Conservation (phyloP, 257 asterid genomes). For the Solanum pinnatisectum region DNA sequence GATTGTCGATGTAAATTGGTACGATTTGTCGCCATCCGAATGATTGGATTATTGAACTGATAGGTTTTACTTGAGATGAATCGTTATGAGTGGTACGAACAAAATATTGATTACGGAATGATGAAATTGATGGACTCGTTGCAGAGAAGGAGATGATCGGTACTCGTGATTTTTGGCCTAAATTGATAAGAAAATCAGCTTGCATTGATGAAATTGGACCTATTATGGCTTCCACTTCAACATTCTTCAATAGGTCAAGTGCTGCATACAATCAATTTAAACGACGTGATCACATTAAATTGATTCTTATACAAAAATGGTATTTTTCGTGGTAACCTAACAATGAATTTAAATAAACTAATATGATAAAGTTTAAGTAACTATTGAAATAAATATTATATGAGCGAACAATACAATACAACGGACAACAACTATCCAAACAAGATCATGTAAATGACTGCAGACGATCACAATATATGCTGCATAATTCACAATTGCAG, state of each 20-base stretch:
- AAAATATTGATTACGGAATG: conserved; percentile 29
- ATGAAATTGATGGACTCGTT: conserved; percentile 39
- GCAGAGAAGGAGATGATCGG: conserved; percentile 55
- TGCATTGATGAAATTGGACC: conserved; percentile 48
- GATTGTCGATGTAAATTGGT: conserved; percentile 34
- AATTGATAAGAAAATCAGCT: conserved; percentile 33
- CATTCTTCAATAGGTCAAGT: conserved; percentile 40
- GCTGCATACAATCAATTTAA: conserved; percentile 25
- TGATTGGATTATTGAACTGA: conserved; percentile 27
- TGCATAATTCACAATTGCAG: too few relatives aligned
- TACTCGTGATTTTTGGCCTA: conserved; percentile 43
- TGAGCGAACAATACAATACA: too few relatives aligned
- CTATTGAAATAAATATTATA: too few relatives aligned
- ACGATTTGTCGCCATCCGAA: conserved; percentile 48
- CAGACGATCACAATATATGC: too few relatives aligned
- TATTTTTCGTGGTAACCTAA: too few relatives aligned
- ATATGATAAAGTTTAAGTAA: too few relatives aligned
- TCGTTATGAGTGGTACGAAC: conserved; percentile 31
- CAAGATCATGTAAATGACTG: too few relatives aligned
- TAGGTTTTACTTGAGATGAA: conserved; percentile 37
- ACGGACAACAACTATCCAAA: too few relatives aligned
- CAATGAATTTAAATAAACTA: too few relatives aligned
- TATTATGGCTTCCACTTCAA: conserved; percentile 50
- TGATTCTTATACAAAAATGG: too few relatives aligned
- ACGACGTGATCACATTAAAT: too few relatives aligned